Evolutionary conservation across 2,329 filamentous ascomycete species (phyloP).

Genomic region (Claviceps pazoutovae): DNA sequence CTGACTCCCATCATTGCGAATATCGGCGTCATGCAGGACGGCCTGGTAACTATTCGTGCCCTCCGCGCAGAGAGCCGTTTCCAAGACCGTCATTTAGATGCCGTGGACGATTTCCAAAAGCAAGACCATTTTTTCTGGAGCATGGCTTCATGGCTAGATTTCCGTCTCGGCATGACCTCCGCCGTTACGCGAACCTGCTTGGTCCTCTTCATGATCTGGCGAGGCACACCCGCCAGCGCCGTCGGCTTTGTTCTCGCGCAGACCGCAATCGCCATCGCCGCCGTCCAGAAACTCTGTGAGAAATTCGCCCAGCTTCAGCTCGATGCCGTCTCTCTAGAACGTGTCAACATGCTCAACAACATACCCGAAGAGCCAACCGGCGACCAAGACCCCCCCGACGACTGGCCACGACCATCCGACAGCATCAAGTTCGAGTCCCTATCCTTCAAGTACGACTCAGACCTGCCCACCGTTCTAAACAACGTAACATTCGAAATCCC

Average conservation of each 20-base stretch:
- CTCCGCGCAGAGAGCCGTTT: constrained; percentile 69
- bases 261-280: constrained; percentile 21
- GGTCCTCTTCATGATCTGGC: constrained; percentile 60
- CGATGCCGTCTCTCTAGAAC: constrained; percentile 82
- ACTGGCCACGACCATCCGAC: constrained; percentile 61
- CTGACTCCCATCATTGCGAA: constrained; percentile 83
- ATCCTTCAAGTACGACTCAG: constrained; percentile 65
- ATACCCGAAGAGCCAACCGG: constrained; percentile 64
- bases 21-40: constrained; percentile 76
- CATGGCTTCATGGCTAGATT: constrained; percentile 71
- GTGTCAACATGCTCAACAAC: constrained; percentile 67
- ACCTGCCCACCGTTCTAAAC: constrained; percentile 58
- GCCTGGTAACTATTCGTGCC: constrained; percentile 73
- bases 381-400: constrained; percentile 51
- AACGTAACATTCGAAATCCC: constrained; percentile 61
- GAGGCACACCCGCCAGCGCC: constrained; percentile 60
- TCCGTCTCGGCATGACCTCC: constrained; percentile 50
- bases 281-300: constrained; percentile 48
- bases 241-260: constrained; percentile 69
- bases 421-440: constrained; percentile 65
- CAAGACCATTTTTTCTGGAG: constrained; percentile 97
- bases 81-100: constrained; percentile 63
- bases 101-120: constrained; percentile 80
- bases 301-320: constrained; percentile 78
- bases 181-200: constrained; percentile 60